These are phyloP conservation scores for Poteriospumella lacustris DNA, from an alignment of 108 stramenopile species.

Conservation along the genomic window DNA sequence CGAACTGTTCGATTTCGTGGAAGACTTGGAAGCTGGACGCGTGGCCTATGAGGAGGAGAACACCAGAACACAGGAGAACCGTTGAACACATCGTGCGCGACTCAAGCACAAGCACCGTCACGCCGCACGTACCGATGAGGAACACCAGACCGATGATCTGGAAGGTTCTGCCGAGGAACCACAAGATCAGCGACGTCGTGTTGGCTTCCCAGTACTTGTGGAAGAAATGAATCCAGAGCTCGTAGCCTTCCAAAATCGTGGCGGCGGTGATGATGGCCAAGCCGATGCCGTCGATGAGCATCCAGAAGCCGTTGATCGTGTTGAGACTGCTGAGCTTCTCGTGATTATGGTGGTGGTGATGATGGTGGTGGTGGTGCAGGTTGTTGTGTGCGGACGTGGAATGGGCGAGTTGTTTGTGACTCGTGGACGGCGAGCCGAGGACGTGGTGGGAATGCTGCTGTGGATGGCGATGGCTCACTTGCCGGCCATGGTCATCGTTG, in stretches of 20 bases:
- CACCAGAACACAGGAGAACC: no score
- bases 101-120: no score
- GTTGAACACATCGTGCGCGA: no score
- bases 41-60: background rate
- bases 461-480: no score
- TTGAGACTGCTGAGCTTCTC: no score
- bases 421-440: no score
- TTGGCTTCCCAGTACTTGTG: background rate
- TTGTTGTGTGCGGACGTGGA: no score
- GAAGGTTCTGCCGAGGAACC: background rate
- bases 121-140: background rate
- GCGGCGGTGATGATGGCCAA: background rate
- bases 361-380: no score
- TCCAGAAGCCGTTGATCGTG: background rate
- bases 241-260: background rate
- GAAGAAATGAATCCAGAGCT: background rate
- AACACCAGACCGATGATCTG: conserved; percentile 5
- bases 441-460: no score
- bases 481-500: no score
- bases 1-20: background rate
- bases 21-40: background rate
- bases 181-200: background rate
- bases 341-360: no score
- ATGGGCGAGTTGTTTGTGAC: no score
- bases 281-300: background rate